phyloP scores from a whole-genome alignment of 1,284 basidiomycete species.

The Tylopilus sp. region DNA sequence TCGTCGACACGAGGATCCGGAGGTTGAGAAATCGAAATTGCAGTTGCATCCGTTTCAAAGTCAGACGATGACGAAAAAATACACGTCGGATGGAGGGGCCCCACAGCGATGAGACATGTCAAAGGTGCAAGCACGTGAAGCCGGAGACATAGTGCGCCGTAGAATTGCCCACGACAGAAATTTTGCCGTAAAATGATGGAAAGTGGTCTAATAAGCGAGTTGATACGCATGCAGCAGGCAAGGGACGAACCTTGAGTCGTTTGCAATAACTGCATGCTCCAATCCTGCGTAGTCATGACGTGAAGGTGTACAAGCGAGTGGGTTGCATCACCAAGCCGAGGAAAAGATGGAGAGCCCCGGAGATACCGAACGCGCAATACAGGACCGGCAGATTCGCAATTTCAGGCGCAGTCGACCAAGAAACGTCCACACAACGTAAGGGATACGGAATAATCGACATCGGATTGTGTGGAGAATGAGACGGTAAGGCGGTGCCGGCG shows the following conservation, averaged over 20 bases:
- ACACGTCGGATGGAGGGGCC: conserved; percentile 6
- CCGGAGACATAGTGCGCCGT: conserved; percentile 35
- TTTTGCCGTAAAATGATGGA: conserved; percentile 16
- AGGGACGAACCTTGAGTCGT: conserved; percentile 76
- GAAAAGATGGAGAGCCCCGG: background rate
- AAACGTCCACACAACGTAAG: conserved; percentile 3
- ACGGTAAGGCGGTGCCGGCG: conserved; percentile 14
- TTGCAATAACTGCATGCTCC: conserved; percentile 87
- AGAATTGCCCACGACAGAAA: conserved; percentile 6
- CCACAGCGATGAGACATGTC: conserved; percentile 22
- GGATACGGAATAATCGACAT: conserved; percentile 3
- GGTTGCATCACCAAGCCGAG: conserved; percentile 28
- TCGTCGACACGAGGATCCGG: conserved; percentile 40
- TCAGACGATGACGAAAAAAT: conserved; percentile 14
- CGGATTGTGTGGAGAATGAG: conserved; percentile 1
- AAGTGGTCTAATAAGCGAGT: conserved; percentile 35
- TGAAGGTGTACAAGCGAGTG: conserved; percentile 13
- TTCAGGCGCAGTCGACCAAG: conserved; percentile 10
- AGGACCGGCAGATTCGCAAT: conserved; percentile 12
- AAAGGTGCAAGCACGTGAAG: conserved; percentile 17
- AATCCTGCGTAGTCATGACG: conserved; percentile 56
- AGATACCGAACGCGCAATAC: conserved; percentile 2
- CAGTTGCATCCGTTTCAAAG: conserved; percentile 32
- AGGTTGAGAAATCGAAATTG: conserved; percentile 34
- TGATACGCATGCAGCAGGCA: conserved; percentile 2